These are phyloP conservation scores for Microcyclospora tardicrescens DNA, from an alignment of 2,329 filamentous ascomycete genomes.

Conservation along the genomic window DNA sequence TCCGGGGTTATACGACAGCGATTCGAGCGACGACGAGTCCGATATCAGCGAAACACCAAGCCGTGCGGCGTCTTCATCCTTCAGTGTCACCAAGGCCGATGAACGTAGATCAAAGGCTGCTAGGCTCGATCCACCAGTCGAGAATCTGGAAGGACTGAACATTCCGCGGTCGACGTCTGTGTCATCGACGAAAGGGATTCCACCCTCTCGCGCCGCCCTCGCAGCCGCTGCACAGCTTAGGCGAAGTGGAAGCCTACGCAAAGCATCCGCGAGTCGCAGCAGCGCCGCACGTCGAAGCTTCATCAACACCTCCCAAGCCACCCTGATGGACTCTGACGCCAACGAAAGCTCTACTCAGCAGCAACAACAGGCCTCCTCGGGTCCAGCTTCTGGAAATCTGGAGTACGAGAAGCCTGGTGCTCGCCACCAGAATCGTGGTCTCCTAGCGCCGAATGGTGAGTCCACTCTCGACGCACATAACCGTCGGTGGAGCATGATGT, in stretches of 20 bases:
- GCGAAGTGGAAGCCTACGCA: conserved; percentile 21
- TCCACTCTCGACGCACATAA: conserved; percentile 30
- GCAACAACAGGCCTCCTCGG: conserved; percentile 1
- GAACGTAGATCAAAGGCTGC: conserved; percentile 19
- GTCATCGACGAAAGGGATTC: conserved; percentile 16
- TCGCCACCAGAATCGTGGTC: conserved; percentile 1
- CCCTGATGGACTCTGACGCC: conserved; percentile 18
- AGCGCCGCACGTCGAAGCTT: neutral
- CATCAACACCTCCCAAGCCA: conserved; percentile 4
- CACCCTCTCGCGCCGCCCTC: conserved; percentile 23
- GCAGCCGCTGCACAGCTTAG: conserved; percentile 22
- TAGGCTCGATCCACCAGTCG: conserved; percentile 22
- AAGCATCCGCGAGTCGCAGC: conserved; percentile 10
- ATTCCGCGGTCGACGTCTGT: conserved; percentile 21
- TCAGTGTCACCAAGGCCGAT: conserved; percentile 16
- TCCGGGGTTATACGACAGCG: conserved; percentile 32
- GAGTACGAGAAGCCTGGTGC: neutral
- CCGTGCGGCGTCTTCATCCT: conserved; percentile 11
- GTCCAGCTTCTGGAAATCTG: no score
- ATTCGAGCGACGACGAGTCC: conserved; percentile 22
- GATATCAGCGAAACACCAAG: conserved; percentile 10
- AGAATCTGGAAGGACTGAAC: conserved; percentile 21
- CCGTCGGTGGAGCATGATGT: conserved; percentile 33
- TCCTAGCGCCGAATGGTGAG: neutral
- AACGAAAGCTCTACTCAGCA: conserved; percentile 13